These are phyloP conservation scores for Cladosporium sp. DNA, from an alignment of 2,329 filamentous ascomycete species.

Conservation along the genomic window DNA sequence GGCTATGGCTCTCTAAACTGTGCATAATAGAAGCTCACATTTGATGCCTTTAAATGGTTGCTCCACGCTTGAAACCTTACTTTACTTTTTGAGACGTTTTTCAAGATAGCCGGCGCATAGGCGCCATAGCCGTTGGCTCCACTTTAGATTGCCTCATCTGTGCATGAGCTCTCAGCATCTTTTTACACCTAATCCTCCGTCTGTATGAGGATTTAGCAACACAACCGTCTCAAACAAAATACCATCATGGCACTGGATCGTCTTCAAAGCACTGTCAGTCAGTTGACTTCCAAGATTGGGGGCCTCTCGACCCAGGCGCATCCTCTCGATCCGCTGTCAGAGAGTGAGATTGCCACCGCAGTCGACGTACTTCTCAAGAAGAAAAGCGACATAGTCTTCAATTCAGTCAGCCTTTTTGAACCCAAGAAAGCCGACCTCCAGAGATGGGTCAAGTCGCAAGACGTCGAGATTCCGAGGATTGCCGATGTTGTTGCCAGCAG, in stretches of 20 bases:
- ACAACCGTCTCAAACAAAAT: background rate
- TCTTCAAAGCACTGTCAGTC: background rate
- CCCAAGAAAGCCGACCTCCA: conserved; percentile 79
- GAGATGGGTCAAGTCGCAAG: conserved; percentile 65
- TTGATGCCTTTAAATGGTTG: no score
- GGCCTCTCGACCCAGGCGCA: conserved; percentile 36
- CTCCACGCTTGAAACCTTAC: no score
- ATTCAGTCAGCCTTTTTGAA: conserved; percentile 76
- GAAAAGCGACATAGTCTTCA: conserved; percentile 70
- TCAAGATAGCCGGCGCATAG: no score
- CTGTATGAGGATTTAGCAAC: no score
- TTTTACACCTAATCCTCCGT: no score
- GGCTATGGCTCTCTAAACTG: no score
- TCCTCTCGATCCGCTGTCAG: conserved; percentile 70
- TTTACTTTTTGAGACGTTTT: no score
- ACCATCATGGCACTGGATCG: background rate
- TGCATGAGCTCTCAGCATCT: no score
- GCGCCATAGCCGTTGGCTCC: no score
- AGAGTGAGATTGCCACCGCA: conserved; percentile 65
- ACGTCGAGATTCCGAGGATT: conserved; percentile 50
- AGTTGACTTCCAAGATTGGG: background rate
- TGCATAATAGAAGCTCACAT: no score
- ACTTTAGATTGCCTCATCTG: no score
- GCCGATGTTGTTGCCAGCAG: conserved; percentile 79
- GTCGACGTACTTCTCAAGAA: conserved; percentile 64